Conservation (phyloP, 345 rosid genomes). For the Euphorbia tirucalli region DNA sequence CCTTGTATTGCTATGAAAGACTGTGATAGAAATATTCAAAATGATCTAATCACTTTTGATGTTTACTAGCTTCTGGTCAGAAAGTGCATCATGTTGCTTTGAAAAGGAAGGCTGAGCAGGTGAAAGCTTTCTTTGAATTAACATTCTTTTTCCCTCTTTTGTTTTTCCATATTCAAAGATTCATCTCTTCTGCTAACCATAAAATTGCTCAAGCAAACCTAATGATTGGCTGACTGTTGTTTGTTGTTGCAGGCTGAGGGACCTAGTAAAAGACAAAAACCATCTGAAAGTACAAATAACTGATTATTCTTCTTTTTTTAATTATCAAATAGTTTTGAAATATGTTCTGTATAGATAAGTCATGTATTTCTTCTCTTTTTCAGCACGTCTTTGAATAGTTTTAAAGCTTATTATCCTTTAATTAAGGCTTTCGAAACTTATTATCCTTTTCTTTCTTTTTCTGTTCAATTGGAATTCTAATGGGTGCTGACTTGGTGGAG, state of each 20-base stretch:
- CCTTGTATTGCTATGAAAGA: slow-evolving; percentile 18
- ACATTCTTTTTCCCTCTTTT: slow-evolving; percentile 1
- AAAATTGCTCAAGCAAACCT: slow-evolving; percentile 3
- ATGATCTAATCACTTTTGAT: slow-evolving; percentile 14
- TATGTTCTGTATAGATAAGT: neutral
- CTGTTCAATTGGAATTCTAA: neutral
- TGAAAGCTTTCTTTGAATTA: slow-evolving; percentile 24
- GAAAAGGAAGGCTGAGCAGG: slow-evolving; percentile 38
- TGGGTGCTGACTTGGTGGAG: neutral
- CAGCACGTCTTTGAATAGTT: neutral
- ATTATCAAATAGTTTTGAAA: neutral
- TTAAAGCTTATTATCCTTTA: no score
- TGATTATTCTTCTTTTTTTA: slow-evolving; percentile 7
- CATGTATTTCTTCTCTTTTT: neutral
- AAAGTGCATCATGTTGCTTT: slow-evolving; percentile 28
- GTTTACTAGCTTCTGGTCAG: slow-evolving; percentile 34
- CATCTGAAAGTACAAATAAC: slow-evolving; percentile 23
- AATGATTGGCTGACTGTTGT: slow-evolving; percentile 10
- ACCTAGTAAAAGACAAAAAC: slow-evolving; percentile 39
- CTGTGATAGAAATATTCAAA: slow-evolving; percentile 13
- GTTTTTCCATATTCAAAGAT: neutral
- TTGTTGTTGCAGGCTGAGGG: slow-evolving; percentile 37
- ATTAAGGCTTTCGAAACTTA: neutral
- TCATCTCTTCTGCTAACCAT: neutral
- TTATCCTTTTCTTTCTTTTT: neutral